Conservation (phyloP, 2,329 filamentous ascomycete species). For the Fonsecaea pugnacius region DNA sequence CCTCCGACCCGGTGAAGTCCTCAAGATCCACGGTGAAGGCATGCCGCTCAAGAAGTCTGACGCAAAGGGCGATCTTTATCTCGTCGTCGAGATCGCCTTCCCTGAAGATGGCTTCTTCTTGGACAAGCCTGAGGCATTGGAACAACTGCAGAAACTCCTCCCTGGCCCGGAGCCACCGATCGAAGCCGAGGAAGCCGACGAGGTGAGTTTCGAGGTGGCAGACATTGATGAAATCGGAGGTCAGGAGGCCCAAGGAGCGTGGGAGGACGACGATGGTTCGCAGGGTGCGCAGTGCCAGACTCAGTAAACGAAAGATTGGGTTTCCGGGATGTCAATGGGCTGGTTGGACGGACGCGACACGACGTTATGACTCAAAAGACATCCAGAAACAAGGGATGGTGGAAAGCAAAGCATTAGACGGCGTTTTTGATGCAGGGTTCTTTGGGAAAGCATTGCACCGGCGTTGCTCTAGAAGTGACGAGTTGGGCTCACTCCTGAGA, state of each 20-base stretch:
- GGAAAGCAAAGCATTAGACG: conserved; percentile 17
- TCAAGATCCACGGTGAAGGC: conserved; percentile 86
- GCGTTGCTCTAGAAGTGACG: conserved; percentile 2
- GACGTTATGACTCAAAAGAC: conserved; percentile 1
- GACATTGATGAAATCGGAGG: conserved; percentile 72
- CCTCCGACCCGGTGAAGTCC: conserved; percentile 77
- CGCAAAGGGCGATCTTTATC: conserved; percentile 80
- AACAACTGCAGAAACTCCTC: conserved; percentile 74
- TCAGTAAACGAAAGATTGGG: conserved; percentile 45
- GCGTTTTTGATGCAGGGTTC: conserved; percentile 5
- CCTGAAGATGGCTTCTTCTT: conserved; percentile 83
- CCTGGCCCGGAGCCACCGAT: conserved; percentile 68
- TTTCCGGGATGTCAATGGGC: conserved; percentile 14
- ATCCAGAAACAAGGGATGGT: conserved; percentile 4
- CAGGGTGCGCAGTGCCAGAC: conserved; percentile 55
- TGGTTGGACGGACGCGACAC: conserved; percentile 5
- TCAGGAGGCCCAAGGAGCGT: conserved; percentile 49
- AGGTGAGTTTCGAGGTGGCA: conserved; percentile 83
- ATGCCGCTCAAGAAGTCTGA: conserved; percentile 94
- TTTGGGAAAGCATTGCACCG: conserved; percentile 13
- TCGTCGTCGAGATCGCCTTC: conserved; percentile 84
- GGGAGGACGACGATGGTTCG: conserved; percentile 55
- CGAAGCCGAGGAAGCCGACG: conserved; percentile 75
- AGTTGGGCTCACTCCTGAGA: background rate
- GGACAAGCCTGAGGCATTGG: conserved; percentile 63